Evolutionary conservation across 257 asterid genomes (phyloP).

Genomic region (Salvia hispanica): DNA sequence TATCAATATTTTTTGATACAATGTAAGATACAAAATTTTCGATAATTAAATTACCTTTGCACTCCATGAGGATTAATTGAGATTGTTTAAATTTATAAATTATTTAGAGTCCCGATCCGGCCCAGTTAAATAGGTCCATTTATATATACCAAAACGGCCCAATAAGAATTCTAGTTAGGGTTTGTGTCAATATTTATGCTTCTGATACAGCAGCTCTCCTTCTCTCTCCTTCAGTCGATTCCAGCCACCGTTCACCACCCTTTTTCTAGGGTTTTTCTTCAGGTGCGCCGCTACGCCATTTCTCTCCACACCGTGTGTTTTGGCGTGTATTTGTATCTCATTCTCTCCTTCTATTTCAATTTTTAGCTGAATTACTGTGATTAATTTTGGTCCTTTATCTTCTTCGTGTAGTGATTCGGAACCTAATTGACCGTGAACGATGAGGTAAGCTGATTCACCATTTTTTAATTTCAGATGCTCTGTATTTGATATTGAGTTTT

Average conservation of each 20-base stretch:
- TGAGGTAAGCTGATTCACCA: constrained; percentile 37
- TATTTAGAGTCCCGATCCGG: no score
- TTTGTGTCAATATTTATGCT: constrained; percentile 26
- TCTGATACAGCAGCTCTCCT: neutral
- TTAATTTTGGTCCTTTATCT: neutral
- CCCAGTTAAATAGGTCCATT: no score
- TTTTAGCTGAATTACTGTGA: neutral
- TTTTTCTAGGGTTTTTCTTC: neutral
- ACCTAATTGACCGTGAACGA: constrained; percentile 28
- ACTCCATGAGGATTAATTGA: no score
- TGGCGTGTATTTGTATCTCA: neutral
- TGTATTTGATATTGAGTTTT: no score
- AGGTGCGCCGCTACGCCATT: constrained; percentile 24
- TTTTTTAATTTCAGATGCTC: neutral
- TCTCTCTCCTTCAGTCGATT: neutral
- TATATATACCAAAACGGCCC: neutral
- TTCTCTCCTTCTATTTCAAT: neutral
- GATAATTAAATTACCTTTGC: no score
- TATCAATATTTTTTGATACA: no score
- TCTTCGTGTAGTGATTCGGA: constrained; percentile 31
- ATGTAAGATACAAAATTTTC: no score
- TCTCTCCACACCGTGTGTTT: neutral
- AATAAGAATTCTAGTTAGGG: constrained; percentile 17
- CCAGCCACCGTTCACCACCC: neutral
- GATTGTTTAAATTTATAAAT: no score